Percentiles rank a stretch among this genome's conserved stretches.
Evolutionary conservation across 805 yeast genomes (phyloP).

Genomic region (Zygosaccharomyces rouxii): DNA sequence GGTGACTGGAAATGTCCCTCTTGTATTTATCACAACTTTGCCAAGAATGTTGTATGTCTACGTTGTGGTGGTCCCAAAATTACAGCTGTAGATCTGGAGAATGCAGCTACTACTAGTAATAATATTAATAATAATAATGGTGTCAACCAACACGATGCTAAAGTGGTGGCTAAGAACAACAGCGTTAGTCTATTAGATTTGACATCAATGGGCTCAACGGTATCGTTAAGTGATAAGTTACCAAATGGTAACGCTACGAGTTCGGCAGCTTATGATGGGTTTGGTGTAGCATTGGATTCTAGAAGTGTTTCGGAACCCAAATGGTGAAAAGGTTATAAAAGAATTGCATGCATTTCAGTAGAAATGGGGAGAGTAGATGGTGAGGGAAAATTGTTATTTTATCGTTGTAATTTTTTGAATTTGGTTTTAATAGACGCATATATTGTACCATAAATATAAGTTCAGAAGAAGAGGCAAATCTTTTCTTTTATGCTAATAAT

Average conservation of each 20-base stretch:
- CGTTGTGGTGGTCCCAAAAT: constrained; percentile 75
- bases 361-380: neutral
- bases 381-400: constrained; percentile 2
- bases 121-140: constrained; percentile 5
- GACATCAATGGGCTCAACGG: constrained; percentile 10
- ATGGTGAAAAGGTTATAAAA: constrained; percentile 12
- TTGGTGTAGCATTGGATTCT: constrained; percentile 20
- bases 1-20: constrained; percentile 92
- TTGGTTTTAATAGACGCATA: constrained; percentile 7
- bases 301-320: constrained; percentile 25
- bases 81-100: constrained; percentile 12
- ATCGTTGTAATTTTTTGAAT: neutral
- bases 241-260: neutral
- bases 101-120: constrained; percentile 6
- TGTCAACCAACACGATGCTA: constrained; percentile 7
- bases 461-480: neutral
- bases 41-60: constrained; percentile 80
- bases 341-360: constrained; percentile 3
- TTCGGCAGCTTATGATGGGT: constrained; percentile 10
- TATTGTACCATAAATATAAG: constrained; percentile 3
- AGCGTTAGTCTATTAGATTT: constrained; percentile 15
- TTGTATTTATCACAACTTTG: constrained; percentile 88
- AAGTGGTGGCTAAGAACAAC: constrained; percentile 8
- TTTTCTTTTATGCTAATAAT: neutral
- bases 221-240: constrained; percentile 7